These are phyloP conservation scores for Pseudogymnoascus sp. DNA, from an alignment of 2,329 filamentous ascomycete genomes.

Conservation along the genomic window DNA sequence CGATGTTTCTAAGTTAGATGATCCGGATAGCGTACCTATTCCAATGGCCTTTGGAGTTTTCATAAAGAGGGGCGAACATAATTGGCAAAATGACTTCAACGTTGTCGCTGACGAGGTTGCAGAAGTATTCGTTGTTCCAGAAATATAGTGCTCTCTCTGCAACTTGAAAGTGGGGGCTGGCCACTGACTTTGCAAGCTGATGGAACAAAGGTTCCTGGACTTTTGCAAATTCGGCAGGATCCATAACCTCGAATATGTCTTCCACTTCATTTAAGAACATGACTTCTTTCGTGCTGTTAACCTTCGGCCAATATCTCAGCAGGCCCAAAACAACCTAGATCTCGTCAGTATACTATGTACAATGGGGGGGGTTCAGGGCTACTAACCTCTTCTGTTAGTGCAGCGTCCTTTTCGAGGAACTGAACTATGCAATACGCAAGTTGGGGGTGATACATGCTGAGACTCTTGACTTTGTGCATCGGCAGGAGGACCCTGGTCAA, in stretches of 20 bases:
- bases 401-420: slow-evolving; percentile 95
- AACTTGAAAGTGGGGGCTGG: slow-evolving; percentile 97
- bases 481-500: slow-evolving; percentile 87
- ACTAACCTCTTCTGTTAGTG: slow-evolving; percentile 86
- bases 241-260: slow-evolving; percentile 99
- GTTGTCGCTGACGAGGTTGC: slow-evolving; percentile 97
- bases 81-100: slow-evolving; percentile 97
- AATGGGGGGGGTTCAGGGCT: not conserved
- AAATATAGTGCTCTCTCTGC: slow-evolving; percentile 96
- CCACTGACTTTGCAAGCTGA: slow-evolving; percentile 93
- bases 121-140: slow-evolving; percentile 99
- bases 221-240: slow-evolving; percentile 95
- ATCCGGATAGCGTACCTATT: slow-evolving; percentile 63
- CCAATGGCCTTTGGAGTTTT: slow-evolving; percentile 99
- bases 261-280: slow-evolving; percentile 99
- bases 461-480: slow-evolving; percentile 93
- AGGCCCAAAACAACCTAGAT: slow-evolving; percentile 81
- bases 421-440: slow-evolving; percentile 98
- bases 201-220: slow-evolving; percentile 97
- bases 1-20: not conserved
- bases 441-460: slow-evolving; percentile 99
- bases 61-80: slow-evolving; percentile 97
- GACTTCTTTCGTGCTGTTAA: slow-evolving; percentile 98
- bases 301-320: slow-evolving; percentile 96
- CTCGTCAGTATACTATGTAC: slow-evolving; percentile 11